Evolutionary conservation across 2,329 filamentous ascomycete genomes (phyloP).

Genomic region (Massarina eburnea): DNA sequence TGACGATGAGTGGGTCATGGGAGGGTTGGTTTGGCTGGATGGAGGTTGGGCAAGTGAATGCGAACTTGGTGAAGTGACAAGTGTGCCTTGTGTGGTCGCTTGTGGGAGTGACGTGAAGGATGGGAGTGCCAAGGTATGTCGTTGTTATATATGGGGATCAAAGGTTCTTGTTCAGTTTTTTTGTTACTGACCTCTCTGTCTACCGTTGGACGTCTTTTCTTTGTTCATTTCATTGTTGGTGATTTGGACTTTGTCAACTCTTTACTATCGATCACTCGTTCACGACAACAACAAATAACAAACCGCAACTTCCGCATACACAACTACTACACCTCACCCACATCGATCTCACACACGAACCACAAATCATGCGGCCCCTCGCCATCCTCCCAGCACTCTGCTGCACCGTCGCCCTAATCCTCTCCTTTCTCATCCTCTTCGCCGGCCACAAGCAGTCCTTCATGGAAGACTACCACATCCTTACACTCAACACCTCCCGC

Average conservation of each 20-base stretch:
- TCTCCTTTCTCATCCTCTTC: conserved; percentile 63
- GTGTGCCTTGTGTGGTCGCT: conserved; percentile 10
- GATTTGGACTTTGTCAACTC: background rate
- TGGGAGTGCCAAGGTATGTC: conserved; percentile 5
- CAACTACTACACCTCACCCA: background rate
- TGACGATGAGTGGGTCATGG: too few relatives aligned
- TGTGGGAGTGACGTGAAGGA: conserved; percentile 27
- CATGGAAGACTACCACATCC: conserved; percentile 59
- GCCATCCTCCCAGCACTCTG: conserved; percentile 55
- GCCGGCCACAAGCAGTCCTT: conserved; percentile 60
- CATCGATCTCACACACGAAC: background rate
- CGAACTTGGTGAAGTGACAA: conserved; percentile 6
- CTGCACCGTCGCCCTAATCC: conserved; percentile 57
- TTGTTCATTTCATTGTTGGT: background rate
- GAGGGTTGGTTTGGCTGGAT: too few relatives aligned
- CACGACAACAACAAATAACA: background rate
- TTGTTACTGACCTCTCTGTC: background rate
- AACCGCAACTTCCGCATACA: background rate
- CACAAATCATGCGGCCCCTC: conserved; percentile 46
- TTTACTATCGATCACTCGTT: background rate
- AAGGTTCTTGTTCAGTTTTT: background rate
- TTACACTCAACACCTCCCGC: conserved; percentile 62
- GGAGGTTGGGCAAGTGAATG: too few relatives aligned
- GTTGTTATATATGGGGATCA: background rate
- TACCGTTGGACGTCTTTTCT: background rate